Percentiles rank a stretch among this genome's conserved stretches.
These are phyloP conservation scores for Murraya paniculata DNA, from an alignment of 345 rosid genomes.

Conservation along the genomic window DNA sequence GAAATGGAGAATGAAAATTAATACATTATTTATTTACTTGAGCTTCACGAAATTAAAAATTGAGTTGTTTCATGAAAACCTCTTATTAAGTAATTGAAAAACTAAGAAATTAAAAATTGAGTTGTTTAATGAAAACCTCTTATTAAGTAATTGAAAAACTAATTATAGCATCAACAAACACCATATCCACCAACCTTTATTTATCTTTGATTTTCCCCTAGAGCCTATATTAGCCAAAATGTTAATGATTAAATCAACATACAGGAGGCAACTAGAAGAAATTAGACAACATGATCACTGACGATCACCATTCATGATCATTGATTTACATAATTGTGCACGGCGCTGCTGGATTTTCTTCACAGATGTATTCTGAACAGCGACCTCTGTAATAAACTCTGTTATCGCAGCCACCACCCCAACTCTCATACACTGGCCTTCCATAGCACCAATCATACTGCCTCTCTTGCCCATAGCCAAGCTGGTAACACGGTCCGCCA, in stretches of 20 bases:
- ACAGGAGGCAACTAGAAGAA: too few species aligned
- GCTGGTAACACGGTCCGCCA: conserved; percentile 16
- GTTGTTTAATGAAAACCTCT: background rate
- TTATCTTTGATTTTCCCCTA: too few species aligned
- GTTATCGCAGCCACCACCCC: conserved; percentile 47
- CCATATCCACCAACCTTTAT: background rate
- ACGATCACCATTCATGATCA: too few species aligned
- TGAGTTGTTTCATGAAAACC: background rate
- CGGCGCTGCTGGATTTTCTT: conserved; percentile 41
- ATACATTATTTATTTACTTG: too few species aligned
- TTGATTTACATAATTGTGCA: conserved; percentile 54
- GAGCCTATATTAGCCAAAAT: too few species aligned
- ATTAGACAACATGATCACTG: too few species aligned
- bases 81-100: background rate
- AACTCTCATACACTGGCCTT: conserved; percentile 54
- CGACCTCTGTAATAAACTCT: conserved; percentile 10
- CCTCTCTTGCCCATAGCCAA: conserved; percentile 19
- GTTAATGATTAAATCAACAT: too few species aligned
- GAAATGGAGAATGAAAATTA: too few species aligned
- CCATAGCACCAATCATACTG: conserved; percentile 31
- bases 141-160: background rate
- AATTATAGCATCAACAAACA: background rate
- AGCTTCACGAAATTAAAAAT: too few species aligned
- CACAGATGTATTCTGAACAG: conserved; percentile 40
- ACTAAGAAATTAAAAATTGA: too few species aligned